A percentile compares a stretch with the other conserved stretches of the same genome.
These are phyloP conservation scores for Colletotrichum spaethianum DNA, from an alignment of 2,329 filamentous ascomycete species.

Conservation along the genomic window DNA sequence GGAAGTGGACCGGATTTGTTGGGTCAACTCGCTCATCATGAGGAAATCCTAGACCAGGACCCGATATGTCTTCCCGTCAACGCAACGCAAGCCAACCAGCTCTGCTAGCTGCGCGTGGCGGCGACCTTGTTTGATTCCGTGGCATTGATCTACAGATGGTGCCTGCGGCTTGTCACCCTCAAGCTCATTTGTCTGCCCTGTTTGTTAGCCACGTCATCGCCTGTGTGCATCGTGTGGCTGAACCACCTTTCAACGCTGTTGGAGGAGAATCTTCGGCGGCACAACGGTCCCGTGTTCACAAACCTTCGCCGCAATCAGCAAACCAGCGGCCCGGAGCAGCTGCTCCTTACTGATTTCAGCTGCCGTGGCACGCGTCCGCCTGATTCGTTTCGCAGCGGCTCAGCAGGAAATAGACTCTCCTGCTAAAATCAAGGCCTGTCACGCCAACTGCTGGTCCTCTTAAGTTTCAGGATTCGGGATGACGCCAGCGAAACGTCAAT, in stretches of 20 bases:
- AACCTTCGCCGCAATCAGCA: neutral
- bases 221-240: neutral
- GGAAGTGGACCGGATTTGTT: slow-evolving; percentile 15
- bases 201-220: slow-evolving; percentile 26
- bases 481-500: slow-evolving; percentile 30
- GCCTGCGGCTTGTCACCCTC: neutral
- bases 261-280: slow-evolving; percentile 11
- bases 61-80: neutral
- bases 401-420: neutral
- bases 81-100: too few species aligned
- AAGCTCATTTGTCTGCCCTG: neutral
- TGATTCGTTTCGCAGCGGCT: neutral
- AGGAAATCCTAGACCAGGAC: neutral
- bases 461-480: neutral
- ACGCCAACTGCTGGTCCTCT: neutral
- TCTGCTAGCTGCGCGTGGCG: neutral
- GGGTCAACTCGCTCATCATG: slow-evolving; percentile 11
- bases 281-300: neutral
- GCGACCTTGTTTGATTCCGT: neutral
- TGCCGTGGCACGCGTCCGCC: neutral
- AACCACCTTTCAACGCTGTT: neutral
- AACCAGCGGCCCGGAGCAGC: slow-evolving; percentile 5
- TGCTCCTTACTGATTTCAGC: slow-evolving; percentile 6
- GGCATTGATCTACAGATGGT: neutral
- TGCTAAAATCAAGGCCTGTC: neutral